Evolutionary conservation across 2,329 filamentous ascomycete genomes (phyloP), one percentile per base, ranked within the genome.

Genomic region (Nannizziopsis barbatae): DNA sequence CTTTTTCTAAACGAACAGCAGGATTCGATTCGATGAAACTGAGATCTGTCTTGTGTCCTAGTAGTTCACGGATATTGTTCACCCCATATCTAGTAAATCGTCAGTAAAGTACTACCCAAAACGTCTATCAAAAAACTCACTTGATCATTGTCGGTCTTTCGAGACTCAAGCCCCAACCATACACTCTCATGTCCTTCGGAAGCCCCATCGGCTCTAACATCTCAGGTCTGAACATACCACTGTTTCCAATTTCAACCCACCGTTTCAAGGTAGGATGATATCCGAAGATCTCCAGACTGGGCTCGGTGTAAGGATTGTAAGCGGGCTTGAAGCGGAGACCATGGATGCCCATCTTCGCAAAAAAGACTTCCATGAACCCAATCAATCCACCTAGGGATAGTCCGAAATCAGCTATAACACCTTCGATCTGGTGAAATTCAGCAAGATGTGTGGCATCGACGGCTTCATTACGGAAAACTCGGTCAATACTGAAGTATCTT

Each of bases 131-230:
- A 45, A 66, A 59, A 3, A 71, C 76, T 66, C 73, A 94, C 76
- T 93, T 92, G 72, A 95, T 95, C 92, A 96, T 98, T 9, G 92
- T 96, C 50, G 92, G 92, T 59, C 92, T 73, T 75, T 98, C 92
- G 63, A 98, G 69, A 66, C 81, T 86, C 62, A 98, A 71, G 33
- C 92, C 92, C 77, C 88, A 96, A 31, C 92, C 92, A 64, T 95
- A 96, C 8, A 95, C 89, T 54, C 85, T 75, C 80, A 96, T 80
- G 61, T 95, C 85, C 69, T 83, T 87, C 18, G 89, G 89, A 61
- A 96, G 69, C 31, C 90, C 90, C 89, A 95, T 95, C 4, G 88
- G 75, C 69, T 95, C 84, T 61, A 95, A 69, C 90, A 96, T 95
- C 70, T 98, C 92, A 1, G 92, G 89, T 56, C 92, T 77, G 80